A percentile compares a stretch with the other conserved stretches of the same genome.
Evolutionary conservation across 31 red algal genomes (phyloP).

Genomic region (Asparagopsis taxiformis): DNA sequence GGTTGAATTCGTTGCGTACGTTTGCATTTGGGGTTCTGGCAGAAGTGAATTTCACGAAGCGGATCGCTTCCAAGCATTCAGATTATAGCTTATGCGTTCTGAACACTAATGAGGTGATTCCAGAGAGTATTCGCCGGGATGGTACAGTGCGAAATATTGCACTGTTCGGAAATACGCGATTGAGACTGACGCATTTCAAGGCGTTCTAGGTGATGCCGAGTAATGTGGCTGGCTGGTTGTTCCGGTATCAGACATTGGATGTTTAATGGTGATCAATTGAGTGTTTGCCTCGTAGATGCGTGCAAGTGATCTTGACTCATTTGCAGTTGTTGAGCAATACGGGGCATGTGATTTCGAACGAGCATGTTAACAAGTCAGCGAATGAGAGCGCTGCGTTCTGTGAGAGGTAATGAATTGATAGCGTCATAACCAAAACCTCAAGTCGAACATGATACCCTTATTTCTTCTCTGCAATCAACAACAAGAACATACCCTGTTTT

Average conservation of each 20-base stretch:
- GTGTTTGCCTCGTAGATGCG: conserved; percentile 3
- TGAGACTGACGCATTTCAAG: conserved; percentile 58
- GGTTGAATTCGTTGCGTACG: neutral
- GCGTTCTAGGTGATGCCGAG: conserved; percentile 11
- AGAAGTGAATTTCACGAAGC: neutral
- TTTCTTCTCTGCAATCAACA: too few relatives aligned
- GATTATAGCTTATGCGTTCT: neutral
- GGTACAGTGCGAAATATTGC: neutral
- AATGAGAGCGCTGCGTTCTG: conserved; percentile 44
- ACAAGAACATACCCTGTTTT: too few relatives aligned
- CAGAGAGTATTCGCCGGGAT: neutral
- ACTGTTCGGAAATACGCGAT: conserved; percentile 8
- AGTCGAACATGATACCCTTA: too few relatives aligned
- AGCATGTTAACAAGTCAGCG: neutral
- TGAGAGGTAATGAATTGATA: conserved; percentile 6
- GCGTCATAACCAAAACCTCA: too few relatives aligned
- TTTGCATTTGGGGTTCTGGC: neutral
- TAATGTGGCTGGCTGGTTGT: neutral
- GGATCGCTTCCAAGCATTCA: neutral
- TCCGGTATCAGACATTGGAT: conserved; percentile 46
- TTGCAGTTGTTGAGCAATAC: conserved; percentile 14
- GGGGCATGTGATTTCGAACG: conserved; percentile 1
- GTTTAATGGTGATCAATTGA: conserved; percentile 21
- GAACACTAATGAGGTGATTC: conserved; percentile 1
- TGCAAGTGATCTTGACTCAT: conserved; percentile 22